Percentiles rank a stretch among this genome's conserved stretches.
These are phyloP conservation scores for Cicer chorassanicum DNA, from an alignment of 306 rosid genomes.

Conservation along the genomic window DNA sequence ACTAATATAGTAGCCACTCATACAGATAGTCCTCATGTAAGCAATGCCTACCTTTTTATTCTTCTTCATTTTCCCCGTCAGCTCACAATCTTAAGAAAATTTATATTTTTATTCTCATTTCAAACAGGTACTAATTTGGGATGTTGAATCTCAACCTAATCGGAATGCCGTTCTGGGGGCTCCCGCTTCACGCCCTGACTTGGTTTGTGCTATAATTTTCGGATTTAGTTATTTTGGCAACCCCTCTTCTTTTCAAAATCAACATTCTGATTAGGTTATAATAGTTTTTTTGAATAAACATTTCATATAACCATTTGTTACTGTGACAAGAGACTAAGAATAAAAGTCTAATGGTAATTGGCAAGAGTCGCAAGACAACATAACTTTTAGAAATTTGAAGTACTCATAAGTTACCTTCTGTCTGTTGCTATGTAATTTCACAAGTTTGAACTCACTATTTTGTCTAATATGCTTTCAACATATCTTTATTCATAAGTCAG, in stretches of 20 bases:
- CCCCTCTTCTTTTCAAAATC: not conserved
- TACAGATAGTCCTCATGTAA: slow-evolving; percentile 93
- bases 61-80: slow-evolving; percentile 20
- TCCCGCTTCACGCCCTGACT: slow-evolving; percentile 84
- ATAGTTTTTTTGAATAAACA: not conserved
- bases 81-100: not conserved
- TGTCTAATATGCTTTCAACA: slow-evolving; percentile 3
- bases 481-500: not conserved
- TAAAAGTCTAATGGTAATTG: slow-evolving; percentile 4
- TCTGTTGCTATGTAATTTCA: slow-evolving; percentile 24
- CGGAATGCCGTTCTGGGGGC: slow-evolving; percentile 84
- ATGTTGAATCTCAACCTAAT: slow-evolving; percentile 88
- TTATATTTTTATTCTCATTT: not conserved
- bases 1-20: slow-evolving; percentile 86
- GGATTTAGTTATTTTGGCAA: not conserved
- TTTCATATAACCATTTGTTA: not conserved
- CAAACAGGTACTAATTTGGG: slow-evolving; percentile 87
- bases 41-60: slow-evolving; percentile 9
- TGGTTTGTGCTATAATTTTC: slow-evolving; percentile 57
- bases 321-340: not conserved
- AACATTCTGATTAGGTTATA: not conserved
- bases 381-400: not conserved
- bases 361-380: not conserved
- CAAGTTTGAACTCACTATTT: slow-evolving; percentile 23
- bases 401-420: slow-evolving; percentile 2